A percentile compares a stretch with the other conserved stretches of the same genome.
Conservation (phyloP, 441 rosid species). For the Syzygium malaccense region DNA sequence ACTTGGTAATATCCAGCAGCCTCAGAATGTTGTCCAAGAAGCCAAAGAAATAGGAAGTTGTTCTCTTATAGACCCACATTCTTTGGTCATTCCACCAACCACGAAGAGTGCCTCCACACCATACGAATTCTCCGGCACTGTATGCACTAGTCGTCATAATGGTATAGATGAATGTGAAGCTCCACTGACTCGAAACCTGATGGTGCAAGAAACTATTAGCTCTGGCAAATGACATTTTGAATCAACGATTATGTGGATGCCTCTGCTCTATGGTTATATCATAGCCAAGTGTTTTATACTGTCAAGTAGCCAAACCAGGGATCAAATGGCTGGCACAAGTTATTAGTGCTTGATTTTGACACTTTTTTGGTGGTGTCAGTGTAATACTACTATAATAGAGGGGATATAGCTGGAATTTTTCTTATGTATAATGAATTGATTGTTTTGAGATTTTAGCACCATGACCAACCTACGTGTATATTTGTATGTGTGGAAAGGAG, state of each 20-base stretch:
- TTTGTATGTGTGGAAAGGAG: background rate
- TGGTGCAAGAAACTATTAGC: background rate
- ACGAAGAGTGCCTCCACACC: slow-evolving; percentile 15
- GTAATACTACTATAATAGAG: background rate
- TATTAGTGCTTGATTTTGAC: background rate
- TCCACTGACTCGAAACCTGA: slow-evolving; percentile 25
- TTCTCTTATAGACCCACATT: slow-evolving; percentile 24
- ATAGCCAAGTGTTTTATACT: background rate
- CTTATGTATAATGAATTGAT: background rate
- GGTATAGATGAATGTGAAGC: slow-evolving; percentile 15
- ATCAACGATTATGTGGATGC: background rate
- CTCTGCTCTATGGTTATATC: background rate
- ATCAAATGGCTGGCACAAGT: background rate
- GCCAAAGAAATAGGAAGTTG: slow-evolving; percentile 22
- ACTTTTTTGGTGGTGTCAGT: background rate
- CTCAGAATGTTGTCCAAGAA: slow-evolving; percentile 13
- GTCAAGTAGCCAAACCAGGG: background rate
- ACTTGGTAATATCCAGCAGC: slow-evolving; percentile 9
- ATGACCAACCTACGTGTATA: background rate
- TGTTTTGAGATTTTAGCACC: background rate
- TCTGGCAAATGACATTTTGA: background rate
- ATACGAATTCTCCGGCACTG: slow-evolving; percentile 10
- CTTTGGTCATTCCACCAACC: slow-evolving; percentile 34
- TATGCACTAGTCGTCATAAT: slow-evolving; percentile 5
- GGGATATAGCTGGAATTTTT: background rate